Base-by-base conservation (phyloP, 2,329 filamentous ascomycete species). In the Coniochaeta pulveracea region DNA sequence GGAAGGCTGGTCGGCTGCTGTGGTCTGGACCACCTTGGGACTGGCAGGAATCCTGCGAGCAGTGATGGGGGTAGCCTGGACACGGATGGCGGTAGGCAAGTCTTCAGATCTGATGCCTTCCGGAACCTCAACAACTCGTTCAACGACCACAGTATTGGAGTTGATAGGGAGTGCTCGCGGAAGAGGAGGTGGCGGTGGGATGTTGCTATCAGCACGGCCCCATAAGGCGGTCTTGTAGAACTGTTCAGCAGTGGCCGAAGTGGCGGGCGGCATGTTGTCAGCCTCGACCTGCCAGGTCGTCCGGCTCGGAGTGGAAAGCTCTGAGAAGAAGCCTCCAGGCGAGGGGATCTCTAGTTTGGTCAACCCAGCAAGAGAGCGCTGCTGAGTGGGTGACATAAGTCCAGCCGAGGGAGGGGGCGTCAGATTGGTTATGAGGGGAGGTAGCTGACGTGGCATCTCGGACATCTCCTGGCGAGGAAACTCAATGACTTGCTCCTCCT, bases 311-410 rank as follows among this genome's bases (percentile, higher is more conserved):
- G 80, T 74, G 23, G 81, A 84, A 18, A 95, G 69, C 0, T 81
- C 85, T 3, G 84, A 84, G 57, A 95, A 95, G 65, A 95, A 95
- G 1, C 82, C 85, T 17, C 85, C 81, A 0, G 89, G 89, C 0
- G 89, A 95, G 5, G 88, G 89, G 21, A 96, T 86, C 17, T 88
- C 88, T 14, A 95, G 69, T 38, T 73, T 77, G 14, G 83, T 88
- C 40, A 95, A 69, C 24, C 79, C 82, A 36, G 79, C 78, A 10
- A 77, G 64, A 10, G 78, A 80, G 36, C 66, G 57, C 37, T 65
- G 67, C 26, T 73, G 72, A 7, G 66, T 59, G 8, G 72, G 58
- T 1, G 64, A 55, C 10, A 57, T 54, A 11, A 54, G 46, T 22
- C n/a, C n/a, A n/a, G 53, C 42, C 8, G 53, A 42, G 27, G 50